Percentiles rank a stretch among this genome's conserved stretches.
phyloP scores from a whole-genome alignment of 140 eudicot species.

The Senecio squalidus region DNA sequence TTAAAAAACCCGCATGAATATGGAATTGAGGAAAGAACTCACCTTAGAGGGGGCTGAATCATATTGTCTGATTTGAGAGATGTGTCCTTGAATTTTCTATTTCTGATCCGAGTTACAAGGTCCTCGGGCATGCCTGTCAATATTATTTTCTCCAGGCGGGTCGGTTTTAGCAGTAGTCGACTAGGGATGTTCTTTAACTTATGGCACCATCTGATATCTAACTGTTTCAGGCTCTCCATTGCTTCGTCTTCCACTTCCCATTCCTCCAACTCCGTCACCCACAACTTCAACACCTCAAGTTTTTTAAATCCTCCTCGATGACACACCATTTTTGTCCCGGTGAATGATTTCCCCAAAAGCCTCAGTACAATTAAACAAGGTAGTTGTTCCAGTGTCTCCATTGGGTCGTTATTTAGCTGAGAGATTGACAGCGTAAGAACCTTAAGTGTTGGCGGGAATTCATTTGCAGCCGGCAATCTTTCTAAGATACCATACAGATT shows the following conservation, averaged over 20 bases:
- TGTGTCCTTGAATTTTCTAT: conserved; percentile 6
- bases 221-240: conserved; percentile 37
- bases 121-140: conserved; percentile 36
- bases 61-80: too few species aligned
- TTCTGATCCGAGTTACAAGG: conserved; percentile 14
- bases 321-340: conserved; percentile 27
- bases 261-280: conserved; percentile 42
- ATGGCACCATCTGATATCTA: conserved; percentile 39
- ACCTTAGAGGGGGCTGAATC: too few species aligned
- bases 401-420: conserved; percentile 35
- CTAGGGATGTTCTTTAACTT: conserved; percentile 26
- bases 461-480: conserved; percentile 16
- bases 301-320: conserved; percentile 27
- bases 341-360: conserved; percentile 44
- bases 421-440: conserved; percentile 51
- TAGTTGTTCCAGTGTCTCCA: conserved; percentile 38
- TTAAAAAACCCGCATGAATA: too few species aligned
- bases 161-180: conserved; percentile 26
- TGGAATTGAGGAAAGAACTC: too few species aligned
- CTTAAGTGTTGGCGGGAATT: conserved; percentile 42
- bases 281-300: conserved; percentile 42
- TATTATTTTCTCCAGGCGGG: conserved; percentile 22
- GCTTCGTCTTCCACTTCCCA: conserved; percentile 48
- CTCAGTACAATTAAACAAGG: conserved; percentile 41
- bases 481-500: conserved; percentile 33